Percentiles rank a stretch among this genome's conserved stretches.
These are phyloP conservation scores for Coemansia interrupta DNA, from an alignment of 192 early-diverging fungal species.

Conservation along the genomic window DNA sequence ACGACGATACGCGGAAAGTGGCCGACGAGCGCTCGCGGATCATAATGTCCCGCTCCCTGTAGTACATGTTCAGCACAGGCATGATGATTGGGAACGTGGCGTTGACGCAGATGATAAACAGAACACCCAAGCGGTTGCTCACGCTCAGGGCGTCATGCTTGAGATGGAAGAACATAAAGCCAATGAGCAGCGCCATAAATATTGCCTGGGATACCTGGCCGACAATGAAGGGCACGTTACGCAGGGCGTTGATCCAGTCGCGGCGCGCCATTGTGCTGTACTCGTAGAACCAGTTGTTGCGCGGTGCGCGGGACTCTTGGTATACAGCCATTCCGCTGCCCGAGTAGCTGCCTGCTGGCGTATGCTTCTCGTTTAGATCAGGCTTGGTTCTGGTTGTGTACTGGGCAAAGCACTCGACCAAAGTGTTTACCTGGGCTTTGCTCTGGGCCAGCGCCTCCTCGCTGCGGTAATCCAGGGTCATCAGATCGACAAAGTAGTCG, in stretches of 20 bases:
- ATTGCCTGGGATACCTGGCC: constrained; percentile 41
- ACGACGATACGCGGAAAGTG: constrained; percentile 61
- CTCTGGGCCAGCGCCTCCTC: constrained; percentile 37
- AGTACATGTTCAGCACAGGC: constrained; percentile 52
- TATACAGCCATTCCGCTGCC: constrained; percentile 7
- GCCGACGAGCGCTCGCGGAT: constrained; percentile 63
- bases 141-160: constrained; percentile 39
- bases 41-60: constrained; percentile 55
- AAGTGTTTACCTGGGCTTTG: constrained; percentile 36
- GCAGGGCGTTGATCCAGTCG: constrained; percentile 48
- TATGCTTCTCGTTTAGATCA: constrained; percentile 5
- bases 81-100: constrained; percentile 58
- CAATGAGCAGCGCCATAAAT: constrained; percentile 55
- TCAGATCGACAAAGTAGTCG: constrained; percentile 66
- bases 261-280: constrained; percentile 51
- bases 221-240: constrained; percentile 35
- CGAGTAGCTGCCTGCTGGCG: neutral
- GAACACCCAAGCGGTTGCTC: constrained; percentile 50
- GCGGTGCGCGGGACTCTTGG: constrained; percentile 22
- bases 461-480: constrained; percentile 55
- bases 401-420: constrained; percentile 35
- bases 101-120: constrained; percentile 54
- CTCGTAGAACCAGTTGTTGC: constrained; percentile 55
- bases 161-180: constrained; percentile 58
- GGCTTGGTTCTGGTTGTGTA: neutral